Conservation (phyloP, 2,329 filamentous ascomycete genomes). For the Thielaviopsis ethacetica region DNA sequence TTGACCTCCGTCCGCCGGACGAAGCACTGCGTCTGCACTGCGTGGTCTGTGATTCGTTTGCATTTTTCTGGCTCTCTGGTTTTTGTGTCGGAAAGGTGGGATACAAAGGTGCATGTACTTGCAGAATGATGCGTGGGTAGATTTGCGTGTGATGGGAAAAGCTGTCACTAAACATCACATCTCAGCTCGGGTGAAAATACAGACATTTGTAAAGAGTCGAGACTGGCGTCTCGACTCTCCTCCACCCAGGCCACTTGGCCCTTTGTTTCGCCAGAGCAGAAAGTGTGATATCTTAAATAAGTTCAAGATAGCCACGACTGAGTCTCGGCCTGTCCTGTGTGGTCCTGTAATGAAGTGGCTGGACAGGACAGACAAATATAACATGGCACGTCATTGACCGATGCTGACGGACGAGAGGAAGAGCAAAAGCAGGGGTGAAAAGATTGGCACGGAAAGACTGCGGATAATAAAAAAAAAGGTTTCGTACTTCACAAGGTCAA, state of each 20-base stretch:
- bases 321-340: not conserved
- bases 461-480: not conserved
- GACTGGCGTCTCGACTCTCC: no score
- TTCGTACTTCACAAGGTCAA: no score
- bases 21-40: not conserved
- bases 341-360: not conserved
- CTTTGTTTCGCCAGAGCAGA: no score
- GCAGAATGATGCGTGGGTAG: not conserved
- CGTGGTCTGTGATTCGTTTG: not conserved
- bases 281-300: not conserved
- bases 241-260: no score
- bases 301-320: not conserved
- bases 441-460: not conserved
- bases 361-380: not conserved
- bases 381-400: not conserved
- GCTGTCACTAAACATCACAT: no score
- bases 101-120: not conserved
- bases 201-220: no score
- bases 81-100: not conserved
- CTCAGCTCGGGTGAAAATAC: no score
- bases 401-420: not conserved
- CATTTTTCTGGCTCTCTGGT: no score
- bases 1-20: not conserved
- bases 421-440: not conserved
- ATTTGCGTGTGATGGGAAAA: not conserved